phyloP scores from a whole-genome alignment of 768 basidiomycete species.

The Leccinellum luteum region DNA sequence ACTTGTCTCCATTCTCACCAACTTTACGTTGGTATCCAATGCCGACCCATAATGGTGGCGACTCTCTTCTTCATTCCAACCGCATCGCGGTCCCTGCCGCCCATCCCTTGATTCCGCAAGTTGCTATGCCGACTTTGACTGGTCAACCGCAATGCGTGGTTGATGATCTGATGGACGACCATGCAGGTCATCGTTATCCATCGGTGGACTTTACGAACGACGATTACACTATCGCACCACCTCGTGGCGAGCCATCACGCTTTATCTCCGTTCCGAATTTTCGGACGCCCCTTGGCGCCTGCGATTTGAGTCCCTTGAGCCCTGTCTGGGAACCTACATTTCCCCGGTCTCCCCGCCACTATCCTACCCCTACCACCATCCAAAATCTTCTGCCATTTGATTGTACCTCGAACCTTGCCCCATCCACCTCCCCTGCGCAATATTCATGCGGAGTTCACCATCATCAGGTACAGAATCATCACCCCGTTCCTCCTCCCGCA shows the following conservation, averaged over 20 bases:
- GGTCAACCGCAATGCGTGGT: not conserved
- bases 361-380: not conserved
- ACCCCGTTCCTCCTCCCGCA: not conserved
- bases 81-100: not conserved
- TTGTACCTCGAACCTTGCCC: not conserved
- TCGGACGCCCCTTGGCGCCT: not conserved
- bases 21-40: not conserved
- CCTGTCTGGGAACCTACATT: not conserved
- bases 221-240: not conserved
- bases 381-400: not conserved
- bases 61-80: not conserved
- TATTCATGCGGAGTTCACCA: not conserved
- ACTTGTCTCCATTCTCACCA: not conserved
- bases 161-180: conserved; percentile 5
- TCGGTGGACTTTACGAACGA: not conserved
- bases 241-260: not conserved
- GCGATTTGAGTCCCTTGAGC: not conserved
- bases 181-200: not conserved
- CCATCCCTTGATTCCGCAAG: not conserved
- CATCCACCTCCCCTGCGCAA: not conserved
- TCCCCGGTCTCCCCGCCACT: not conserved
- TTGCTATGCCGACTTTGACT: conserved; percentile 3
- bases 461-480: not conserved
- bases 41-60: not conserved
- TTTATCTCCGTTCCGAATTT: conserved; percentile 3